A percentile compares a stretch with the other conserved stretches of the same genome.
Conservation (phyloP, 2,329 filamentous ascomycete species). For the Scedosporium apiospermum region DNA sequence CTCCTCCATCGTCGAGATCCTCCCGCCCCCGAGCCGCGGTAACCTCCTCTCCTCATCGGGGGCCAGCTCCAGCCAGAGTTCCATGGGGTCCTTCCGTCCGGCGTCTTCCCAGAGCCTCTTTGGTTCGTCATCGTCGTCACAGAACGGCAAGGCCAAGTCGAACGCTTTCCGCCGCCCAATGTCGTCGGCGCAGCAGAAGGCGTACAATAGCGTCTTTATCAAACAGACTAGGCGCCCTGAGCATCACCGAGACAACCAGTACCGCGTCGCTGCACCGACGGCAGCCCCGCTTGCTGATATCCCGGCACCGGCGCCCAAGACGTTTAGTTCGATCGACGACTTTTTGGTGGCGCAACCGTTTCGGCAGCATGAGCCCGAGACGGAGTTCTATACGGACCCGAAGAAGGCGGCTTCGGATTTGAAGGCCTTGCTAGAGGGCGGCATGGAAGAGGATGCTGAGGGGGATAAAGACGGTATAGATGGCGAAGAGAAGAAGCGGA, state of each 20-base stretch:
- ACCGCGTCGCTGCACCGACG: slow-evolving; percentile 35
- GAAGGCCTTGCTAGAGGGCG: slow-evolving; percentile 73
- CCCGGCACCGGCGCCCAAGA: not conserved
- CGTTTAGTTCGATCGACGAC: slow-evolving; percentile 5
- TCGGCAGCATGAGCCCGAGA: slow-evolving; percentile 19
- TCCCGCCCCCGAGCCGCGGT: slow-evolving; percentile 5
- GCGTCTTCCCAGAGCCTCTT: slow-evolving; percentile 1
- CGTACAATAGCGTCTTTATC: slow-evolving; percentile 39
- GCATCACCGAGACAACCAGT: slow-evolving; percentile 41
- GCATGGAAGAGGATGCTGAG: slow-evolving; percentile 65
- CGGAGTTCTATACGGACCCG: slow-evolving; percentile 57
- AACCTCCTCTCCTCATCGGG: not conserved
- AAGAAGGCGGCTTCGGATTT: slow-evolving; percentile 65
- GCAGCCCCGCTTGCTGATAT: not conserved
- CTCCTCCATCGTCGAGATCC: slow-evolving; percentile 10
- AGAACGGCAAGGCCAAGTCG: slow-evolving; percentile 9
- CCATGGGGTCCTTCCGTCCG: slow-evolving; percentile 9
- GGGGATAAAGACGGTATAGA: slow-evolving; percentile 26
- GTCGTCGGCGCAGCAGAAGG: slow-evolving; percentile 45
- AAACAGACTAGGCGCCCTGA: slow-evolving; percentile 46
- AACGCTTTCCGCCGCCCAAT: slow-evolving; percentile 16
- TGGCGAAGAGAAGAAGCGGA: slow-evolving; percentile 29
- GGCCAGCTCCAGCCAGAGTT: slow-evolving; percentile 5
- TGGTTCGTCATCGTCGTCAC: slow-evolving; percentile 10
- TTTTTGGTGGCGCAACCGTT: slow-evolving; percentile 8